Conservation (phyloP, 805 yeast species). For the Scheffersomyces amazonensis region DNA sequence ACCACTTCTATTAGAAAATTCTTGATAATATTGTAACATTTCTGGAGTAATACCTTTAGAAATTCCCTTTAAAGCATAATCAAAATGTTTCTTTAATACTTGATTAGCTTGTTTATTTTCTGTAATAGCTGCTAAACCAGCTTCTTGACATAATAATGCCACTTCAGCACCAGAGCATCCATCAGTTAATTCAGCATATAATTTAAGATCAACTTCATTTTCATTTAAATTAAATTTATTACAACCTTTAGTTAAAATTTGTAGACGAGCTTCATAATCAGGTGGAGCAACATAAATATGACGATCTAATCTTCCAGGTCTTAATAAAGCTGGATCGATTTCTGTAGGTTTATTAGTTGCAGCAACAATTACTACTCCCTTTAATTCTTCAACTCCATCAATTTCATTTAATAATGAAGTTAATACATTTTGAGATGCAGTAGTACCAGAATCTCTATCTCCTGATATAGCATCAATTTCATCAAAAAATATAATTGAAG, state of each 20-base stretch:
- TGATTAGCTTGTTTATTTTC: conserved; percentile 54
- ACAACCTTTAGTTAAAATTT: conserved; percentile 72
- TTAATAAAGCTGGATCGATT: conserved; percentile 85
- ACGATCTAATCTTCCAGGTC: conserved; percentile 96
- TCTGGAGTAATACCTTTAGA: conserved; percentile 80
- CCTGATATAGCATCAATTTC: conserved; percentile 93
- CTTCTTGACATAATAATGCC: conserved; percentile 88
- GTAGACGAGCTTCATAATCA: conserved; percentile 72
- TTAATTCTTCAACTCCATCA: conserved; percentile 94
- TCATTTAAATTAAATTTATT: conserved; percentile 53
- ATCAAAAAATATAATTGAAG: conserved; percentile 93
- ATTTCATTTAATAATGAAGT: conserved; percentile 91
- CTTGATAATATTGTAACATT: conserved; percentile 74
- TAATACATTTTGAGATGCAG: conserved; percentile 79
- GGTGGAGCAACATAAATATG: conserved; percentile 94
- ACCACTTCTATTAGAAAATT: conserved; percentile 45
- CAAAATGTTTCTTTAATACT: conserved; percentile 69
- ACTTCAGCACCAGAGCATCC: conserved; percentile 98
- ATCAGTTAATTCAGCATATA: conserved; percentile 62
- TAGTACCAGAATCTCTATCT: conserved; percentile 65
- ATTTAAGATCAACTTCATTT: conserved; percentile 46
- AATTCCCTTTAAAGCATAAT: conserved; percentile 62
- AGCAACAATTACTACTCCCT: conserved; percentile 90
- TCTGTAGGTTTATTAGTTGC: conserved; percentile 96
- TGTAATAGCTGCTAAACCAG: conserved; percentile 92